Conservation (phyloP, 768 basidiomycete species). For the Phaffia australis region DNA sequence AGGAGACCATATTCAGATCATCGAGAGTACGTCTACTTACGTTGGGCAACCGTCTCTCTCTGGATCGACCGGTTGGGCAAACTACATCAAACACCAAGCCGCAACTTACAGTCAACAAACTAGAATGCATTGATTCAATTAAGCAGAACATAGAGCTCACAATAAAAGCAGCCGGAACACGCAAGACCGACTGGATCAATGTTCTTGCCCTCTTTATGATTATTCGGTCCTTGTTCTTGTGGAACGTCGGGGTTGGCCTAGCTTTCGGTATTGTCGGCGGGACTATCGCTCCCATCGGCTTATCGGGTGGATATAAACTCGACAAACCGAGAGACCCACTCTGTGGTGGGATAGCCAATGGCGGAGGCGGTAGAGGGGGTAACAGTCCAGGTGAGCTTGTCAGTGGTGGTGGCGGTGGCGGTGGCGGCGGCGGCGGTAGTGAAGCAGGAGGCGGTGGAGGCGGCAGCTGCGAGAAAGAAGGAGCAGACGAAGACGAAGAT, state of each 20-base stretch:
- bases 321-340: neutral
- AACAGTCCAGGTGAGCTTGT: neutral
- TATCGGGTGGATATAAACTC: neutral
- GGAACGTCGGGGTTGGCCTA: conserved; percentile 26
- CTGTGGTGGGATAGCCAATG: neutral
- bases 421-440: neutral
- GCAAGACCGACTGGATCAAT: conserved; percentile 27
- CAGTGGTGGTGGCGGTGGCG: neutral
- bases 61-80: conserved; percentile 74
- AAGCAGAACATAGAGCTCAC: neutral
- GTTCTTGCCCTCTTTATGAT: conserved; percentile 30
- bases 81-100: conserved; percentile 36
- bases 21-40: conserved; percentile 45
- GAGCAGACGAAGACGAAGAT: neutral
- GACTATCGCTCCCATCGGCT: conserved; percentile 27
- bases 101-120: conserved; percentile 2
- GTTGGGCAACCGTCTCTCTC: conserved; percentile 75
- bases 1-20: neutral
- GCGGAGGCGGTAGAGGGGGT: conserved; percentile 1
- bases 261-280: conserved; percentile 49
- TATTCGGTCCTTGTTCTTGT: conserved; percentile 26
- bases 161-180: conserved; percentile 27
- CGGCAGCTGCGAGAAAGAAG: neutral
- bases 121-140: neutral
- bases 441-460: neutral